Evolutionary conservation across 2,329 filamentous ascomycete species (phyloP).

Genomic region (Neocatenulostroma microsporum): DNA sequence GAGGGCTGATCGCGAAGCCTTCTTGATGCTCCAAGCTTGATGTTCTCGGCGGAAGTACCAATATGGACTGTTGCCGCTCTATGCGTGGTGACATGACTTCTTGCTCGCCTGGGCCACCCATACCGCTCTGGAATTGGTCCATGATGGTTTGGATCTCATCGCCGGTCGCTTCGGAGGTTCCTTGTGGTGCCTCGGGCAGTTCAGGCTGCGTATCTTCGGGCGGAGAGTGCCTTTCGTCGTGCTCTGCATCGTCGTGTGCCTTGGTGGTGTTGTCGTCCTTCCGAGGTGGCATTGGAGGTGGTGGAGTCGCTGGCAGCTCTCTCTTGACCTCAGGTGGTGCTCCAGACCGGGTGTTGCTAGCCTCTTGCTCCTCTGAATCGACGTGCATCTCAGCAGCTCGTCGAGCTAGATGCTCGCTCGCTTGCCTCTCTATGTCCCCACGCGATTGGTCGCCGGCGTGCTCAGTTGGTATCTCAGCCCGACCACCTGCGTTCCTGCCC

Average conservation of each 20-base stretch:
- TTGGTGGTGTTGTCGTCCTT: slow-evolving; percentile 21
- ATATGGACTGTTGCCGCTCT: slow-evolving; percentile 71
- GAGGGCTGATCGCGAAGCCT: slow-evolving; percentile 18
- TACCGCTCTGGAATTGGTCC: slow-evolving; percentile 80
- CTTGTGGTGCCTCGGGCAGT: slow-evolving; percentile 44
- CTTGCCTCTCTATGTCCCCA: slow-evolving; percentile 24
- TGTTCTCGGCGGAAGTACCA: slow-evolving; percentile 71
- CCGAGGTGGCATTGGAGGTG: slow-evolving; percentile 24
- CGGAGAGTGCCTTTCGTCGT: slow-evolving; percentile 25
- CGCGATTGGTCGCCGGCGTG: too few relatives aligned
- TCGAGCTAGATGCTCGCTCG: slow-evolving; percentile 25
- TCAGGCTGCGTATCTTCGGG: slow-evolving; percentile 21
- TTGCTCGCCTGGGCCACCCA: slow-evolving; percentile 52
- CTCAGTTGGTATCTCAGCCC: too few relatives aligned
- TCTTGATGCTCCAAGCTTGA: slow-evolving; percentile 69
- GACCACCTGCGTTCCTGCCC: too few relatives aligned
- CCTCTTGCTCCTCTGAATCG: neutral
- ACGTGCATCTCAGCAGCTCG: slow-evolving; percentile 24
- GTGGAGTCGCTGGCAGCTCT: slow-evolving; percentile 20
- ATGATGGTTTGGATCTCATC: slow-evolving; percentile 95
- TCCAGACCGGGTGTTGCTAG: neutral
- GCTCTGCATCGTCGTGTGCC: slow-evolving; percentile 14
- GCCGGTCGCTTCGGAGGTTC: slow-evolving; percentile 34
- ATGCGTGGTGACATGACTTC: slow-evolving; percentile 89
- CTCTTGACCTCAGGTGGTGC: slow-evolving; percentile 12